Percentiles rank a stretch among this genome's conserved stretches.
These are phyloP conservation scores for Puya raimondii DNA, from an alignment of 176 grass and related monocot species.

Conservation along the genomic window DNA sequence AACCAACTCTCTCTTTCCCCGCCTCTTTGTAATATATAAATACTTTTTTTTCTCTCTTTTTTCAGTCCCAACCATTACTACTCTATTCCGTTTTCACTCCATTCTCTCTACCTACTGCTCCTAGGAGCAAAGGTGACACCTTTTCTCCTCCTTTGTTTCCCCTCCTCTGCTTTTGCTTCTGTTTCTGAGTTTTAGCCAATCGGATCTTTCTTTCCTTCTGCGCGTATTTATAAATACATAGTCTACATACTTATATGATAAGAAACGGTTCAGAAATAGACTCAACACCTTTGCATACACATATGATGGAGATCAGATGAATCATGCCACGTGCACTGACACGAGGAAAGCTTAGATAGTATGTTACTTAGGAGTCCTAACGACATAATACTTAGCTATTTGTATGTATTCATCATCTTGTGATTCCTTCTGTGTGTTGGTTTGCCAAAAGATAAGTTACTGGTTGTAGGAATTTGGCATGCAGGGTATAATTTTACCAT, in stretches of 20 bases:
- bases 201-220: no score
- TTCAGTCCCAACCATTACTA: not conserved
- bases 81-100: not conserved
- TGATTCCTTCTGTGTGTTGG: no score
- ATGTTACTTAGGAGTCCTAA: no score
- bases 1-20: not conserved
- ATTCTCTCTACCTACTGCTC: not conserved
- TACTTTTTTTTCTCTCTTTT: not conserved
- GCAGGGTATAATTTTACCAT: not conserved
- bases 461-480: not conserved
- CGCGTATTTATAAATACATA: not conserved
- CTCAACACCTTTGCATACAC: no score
- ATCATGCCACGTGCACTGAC: not conserved
- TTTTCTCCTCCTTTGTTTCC: constrained; percentile 3
- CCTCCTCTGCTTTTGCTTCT: not conserved
- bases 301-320: no score
- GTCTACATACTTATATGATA: not conserved
- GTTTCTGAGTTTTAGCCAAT: not conserved
- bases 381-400: no score
- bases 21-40: not conserved
- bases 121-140: not conserved
- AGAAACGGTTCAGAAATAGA: not conserved
- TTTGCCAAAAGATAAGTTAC: not conserved
- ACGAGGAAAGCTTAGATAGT: no score
- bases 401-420: no score